phyloP scores from a whole-genome alignment of 371 early-diverging fungal genomes.

The Mortierella sp. region DNA sequence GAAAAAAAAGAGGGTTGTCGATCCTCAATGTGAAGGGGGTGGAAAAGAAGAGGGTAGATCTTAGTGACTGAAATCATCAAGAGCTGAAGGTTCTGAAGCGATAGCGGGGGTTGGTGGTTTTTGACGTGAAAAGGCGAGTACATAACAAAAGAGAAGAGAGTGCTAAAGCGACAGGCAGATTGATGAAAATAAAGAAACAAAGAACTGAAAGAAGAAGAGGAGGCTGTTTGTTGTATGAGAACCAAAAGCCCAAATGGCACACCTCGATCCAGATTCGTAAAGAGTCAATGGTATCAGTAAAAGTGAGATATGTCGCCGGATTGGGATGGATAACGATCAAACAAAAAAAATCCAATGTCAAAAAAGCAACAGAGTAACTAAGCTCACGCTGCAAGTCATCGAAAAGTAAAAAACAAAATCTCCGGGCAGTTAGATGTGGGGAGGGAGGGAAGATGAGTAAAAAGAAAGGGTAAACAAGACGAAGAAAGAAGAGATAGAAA shows the following conservation, averaged over 20 bases:
- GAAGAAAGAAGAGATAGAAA: not conserved
- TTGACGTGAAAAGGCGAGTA: not conserved
- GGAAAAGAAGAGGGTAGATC: not conserved
- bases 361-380: not conserved
- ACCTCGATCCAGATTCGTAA: conserved; percentile 11
- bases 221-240: not conserved
- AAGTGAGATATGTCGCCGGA: conserved; percentile 41
- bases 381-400: no score
- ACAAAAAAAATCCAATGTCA: not conserved
- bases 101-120: conserved; percentile 11
- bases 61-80: not conserved
- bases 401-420: not conserved
- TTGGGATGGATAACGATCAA: conserved; percentile 13
- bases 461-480: not conserved
- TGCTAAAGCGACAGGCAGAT: conserved; percentile 1
- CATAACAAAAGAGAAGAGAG: not conserved
- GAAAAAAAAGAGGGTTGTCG: not conserved
- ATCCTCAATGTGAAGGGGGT: not conserved
- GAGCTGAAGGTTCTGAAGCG: conserved; percentile 18
- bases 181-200: not conserved
- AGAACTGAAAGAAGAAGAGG: not conserved
- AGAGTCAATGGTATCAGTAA: not conserved
- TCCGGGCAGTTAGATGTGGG: not conserved
- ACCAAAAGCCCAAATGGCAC: conserved; percentile 29
- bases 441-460: not conserved